Evolutionary conservation across 225 moss, liverwort and hornwort genomes (phyloP).

Genomic region (Physcomitrellopsis africana): DNA sequence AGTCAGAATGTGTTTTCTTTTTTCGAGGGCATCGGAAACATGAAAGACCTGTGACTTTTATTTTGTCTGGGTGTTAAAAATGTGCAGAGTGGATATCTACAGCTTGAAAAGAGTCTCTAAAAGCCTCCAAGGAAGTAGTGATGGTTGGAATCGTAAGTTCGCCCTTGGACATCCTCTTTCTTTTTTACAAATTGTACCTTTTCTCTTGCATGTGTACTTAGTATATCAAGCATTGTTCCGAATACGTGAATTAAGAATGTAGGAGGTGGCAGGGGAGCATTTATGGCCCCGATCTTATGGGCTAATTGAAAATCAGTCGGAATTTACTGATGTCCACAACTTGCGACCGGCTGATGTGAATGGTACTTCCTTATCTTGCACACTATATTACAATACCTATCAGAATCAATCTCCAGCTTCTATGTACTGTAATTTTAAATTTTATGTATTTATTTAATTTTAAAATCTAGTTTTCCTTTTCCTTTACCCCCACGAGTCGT

Average conservation of each 20-base stretch:
- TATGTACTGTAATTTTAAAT: neutral
- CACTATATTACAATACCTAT: slow-evolving; percentile 2
- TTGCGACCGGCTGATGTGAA: slow-evolving; percentile 85
- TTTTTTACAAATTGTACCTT: neutral
- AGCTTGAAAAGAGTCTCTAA: slow-evolving; percentile 69
- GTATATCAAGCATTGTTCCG: neutral
- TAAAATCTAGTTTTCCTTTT: neutral
- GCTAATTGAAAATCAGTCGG: slow-evolving; percentile 61
- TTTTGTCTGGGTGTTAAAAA: slow-evolving; percentile 9
- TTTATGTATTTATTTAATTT: too few relatives aligned
- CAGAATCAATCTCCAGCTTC: neutral
- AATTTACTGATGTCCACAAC: slow-evolving; percentile 91
- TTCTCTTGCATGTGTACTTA: slow-evolving; percentile 4
- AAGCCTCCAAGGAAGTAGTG: slow-evolving; percentile 59
- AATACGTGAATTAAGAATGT: neutral
- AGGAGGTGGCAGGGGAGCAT: slow-evolving; percentile 82
- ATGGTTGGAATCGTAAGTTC: slow-evolving; percentile 89
- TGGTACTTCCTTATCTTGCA: slow-evolving; percentile 43
- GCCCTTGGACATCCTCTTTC: slow-evolving; percentile 5
- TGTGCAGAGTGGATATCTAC: slow-evolving; percentile 85
- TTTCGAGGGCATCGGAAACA: neutral
- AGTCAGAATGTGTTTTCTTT: neutral
- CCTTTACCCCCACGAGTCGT: neutral
- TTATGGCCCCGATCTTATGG: slow-evolving; percentile 96
- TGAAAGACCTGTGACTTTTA: neutral